phyloP scores from a whole-genome alignment of 176 grass and related monocot species.

The Panicum miliaceum region DNA sequence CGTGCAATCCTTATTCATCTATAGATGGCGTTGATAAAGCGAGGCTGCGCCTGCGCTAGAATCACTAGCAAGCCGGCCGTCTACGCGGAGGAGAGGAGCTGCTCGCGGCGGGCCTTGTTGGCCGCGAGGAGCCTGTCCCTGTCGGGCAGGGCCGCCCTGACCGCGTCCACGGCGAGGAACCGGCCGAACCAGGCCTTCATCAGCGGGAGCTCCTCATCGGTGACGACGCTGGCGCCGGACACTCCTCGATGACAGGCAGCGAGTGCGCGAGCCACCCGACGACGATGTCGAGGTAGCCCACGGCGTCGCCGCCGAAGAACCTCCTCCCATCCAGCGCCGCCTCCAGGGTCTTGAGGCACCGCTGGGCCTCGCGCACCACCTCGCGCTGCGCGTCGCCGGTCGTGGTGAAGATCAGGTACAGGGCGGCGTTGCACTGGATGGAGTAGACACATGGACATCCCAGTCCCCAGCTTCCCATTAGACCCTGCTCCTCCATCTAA shows the following conservation, averaged over 20 bases:
- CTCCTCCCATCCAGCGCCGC: conserved; percentile 51
- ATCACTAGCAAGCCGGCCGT: too few relatives aligned
- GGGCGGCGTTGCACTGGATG: conserved; percentile 42
- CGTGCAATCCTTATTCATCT: conserved; percentile 9
- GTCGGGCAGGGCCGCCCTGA: conserved; percentile 52
- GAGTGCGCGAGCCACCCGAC: conserved; percentile 59
- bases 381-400: conserved; percentile 47
- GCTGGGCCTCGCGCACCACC: conserved; percentile 48
- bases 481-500: background rate
- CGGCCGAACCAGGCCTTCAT: conserved; percentile 57
- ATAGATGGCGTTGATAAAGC: background rate
- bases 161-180: conserved; percentile 51
- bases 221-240: conserved; percentile 29
- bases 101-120: conserved; percentile 47
- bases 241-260: conserved; percentile 57
- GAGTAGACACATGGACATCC: background rate
- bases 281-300: conserved; percentile 60
- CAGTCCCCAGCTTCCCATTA: background rate
- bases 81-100: conserved; percentile 48
- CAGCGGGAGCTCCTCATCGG: conserved; percentile 50
- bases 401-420: conserved; percentile 38
- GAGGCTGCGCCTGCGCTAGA: background rate
- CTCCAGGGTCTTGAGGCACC: conserved; percentile 56
- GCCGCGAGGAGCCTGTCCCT: conserved; percentile 50
- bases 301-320: conserved; percentile 61